phyloP scores from a whole-genome alignment of 2,329 filamentous ascomycete species.

The Sordariomycetes sp. region DNA sequence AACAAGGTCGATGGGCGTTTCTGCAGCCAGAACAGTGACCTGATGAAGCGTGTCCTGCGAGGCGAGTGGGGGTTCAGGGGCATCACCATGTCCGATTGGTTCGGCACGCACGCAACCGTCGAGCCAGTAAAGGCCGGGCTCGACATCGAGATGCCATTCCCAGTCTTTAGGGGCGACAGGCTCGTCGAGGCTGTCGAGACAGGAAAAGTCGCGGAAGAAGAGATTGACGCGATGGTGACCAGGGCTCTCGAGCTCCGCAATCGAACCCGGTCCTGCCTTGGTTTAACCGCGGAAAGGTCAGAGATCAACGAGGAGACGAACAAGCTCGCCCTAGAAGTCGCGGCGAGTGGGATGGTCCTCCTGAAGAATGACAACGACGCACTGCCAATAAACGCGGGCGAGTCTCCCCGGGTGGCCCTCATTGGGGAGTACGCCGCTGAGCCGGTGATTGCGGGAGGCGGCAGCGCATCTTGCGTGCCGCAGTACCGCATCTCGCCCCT shows the following conservation, averaged over 20 bases:
- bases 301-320: too few relatives aligned
- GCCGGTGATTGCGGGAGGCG: constrained; percentile 6
- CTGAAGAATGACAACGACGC: too few relatives aligned
- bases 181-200: constrained; percentile 9
- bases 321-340: too few relatives aligned
- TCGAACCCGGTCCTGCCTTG: constrained; percentile 5
- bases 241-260: constrained; percentile 9
- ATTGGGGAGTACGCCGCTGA: constrained; percentile 6
- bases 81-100: constrained; percentile 23
- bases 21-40: constrained; percentile 11
- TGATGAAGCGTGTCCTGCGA: constrained; percentile 15
- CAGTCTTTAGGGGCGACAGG: constrained; percentile 11
- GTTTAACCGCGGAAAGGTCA: background rate
- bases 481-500: constrained; percentile 7
- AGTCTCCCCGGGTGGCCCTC: background rate
- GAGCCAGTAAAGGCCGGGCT: constrained; percentile 17
- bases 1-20: constrained; percentile 16
- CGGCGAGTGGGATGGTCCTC: constrained; percentile 1
- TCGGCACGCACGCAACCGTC: constrained; percentile 18
- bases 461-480: constrained; percentile 7
- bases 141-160: constrained; percentile 22
- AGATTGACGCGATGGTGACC: constrained; percentile 8
- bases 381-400: too few relatives aligned
- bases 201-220: constrained; percentile 7
- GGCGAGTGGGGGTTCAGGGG: constrained; percentile 22